A percentile compares a stretch with the other conserved stretches of the same genome.
These are phyloP conservation scores for Colletotrichum sidae DNA, from an alignment of 2,329 filamentous ascomycete genomes.

Conservation along the genomic window DNA sequence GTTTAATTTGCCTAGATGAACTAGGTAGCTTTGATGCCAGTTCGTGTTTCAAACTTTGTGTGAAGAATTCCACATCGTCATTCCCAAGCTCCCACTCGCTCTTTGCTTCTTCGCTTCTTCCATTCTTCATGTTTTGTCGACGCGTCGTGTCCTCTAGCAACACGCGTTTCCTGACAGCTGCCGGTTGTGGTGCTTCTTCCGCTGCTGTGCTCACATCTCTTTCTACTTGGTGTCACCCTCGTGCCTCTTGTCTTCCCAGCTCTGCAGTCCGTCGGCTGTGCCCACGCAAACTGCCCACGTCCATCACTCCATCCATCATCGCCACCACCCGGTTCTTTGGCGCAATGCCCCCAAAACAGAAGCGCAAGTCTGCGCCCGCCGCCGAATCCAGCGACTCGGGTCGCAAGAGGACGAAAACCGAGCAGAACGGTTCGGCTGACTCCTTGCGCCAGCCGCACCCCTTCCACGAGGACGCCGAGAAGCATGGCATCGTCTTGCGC, in stretches of 20 bases:
- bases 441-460: constrained; percentile 59
- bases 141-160: constrained; percentile 26
- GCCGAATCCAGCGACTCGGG: constrained; percentile 39
- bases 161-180: not conserved
- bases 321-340: not conserved
- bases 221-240: no score
- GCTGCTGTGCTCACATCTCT: no score
- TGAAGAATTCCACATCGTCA: no score
- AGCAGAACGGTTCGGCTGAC: constrained; percentile 41
- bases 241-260: not conserved
- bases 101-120: not conserved
- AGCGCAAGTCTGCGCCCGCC: constrained; percentile 42
- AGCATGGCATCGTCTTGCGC: constrained; percentile 73
- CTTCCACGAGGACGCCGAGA: constrained; percentile 57
- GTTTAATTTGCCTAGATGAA: not conserved
- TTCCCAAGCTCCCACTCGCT: not conserved
- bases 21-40: not conserved
- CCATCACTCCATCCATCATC: no score
- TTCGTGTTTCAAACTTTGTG: no score
- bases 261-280: no score
- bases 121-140: constrained; percentile 11
- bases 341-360: constrained; percentile 45
- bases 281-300: not conserved
- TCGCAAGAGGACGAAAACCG: constrained; percentile 48
- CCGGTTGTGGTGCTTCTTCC: no score